These are phyloP conservation scores for Fraxinus greggii DNA, from an alignment of 305 asterid species.

Conservation along the genomic window DNA sequence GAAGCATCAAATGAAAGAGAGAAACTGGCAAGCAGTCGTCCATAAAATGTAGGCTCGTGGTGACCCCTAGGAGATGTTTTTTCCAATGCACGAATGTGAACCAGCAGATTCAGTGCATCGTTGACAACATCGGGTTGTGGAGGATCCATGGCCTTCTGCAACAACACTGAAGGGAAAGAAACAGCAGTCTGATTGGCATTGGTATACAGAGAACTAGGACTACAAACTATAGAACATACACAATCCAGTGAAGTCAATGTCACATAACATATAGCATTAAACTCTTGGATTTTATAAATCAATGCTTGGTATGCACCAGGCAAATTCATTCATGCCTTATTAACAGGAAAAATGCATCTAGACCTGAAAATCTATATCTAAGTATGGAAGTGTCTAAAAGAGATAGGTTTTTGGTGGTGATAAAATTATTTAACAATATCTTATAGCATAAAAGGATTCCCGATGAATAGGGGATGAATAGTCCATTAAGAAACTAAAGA, in stretches of 20 bases:
- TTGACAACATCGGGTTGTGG: slow-evolving; percentile 65
- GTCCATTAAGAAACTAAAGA: neutral
- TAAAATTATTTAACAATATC: neutral
- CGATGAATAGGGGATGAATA: neutral
- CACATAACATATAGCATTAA: neutral
- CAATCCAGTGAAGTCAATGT: neutral
- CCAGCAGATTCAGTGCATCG: slow-evolving; percentile 75
- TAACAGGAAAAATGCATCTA: neutral
- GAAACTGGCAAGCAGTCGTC: slow-evolving; percentile 72
- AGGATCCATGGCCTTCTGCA: slow-evolving; percentile 93
- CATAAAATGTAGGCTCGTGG: slow-evolving; percentile 82
- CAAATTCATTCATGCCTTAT: neutral
- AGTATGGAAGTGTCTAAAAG: neutral
- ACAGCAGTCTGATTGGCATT: slow-evolving; percentile 9
- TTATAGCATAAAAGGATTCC: neutral
- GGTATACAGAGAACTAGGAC: neutral
- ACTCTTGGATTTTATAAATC: slow-evolving; percentile 1
- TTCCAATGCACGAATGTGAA: slow-evolving; percentile 61
- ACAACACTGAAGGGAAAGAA: slow-evolving; percentile 48
- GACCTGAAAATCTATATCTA: neutral
- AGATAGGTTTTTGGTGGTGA: neutral
- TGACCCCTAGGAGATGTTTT: slow-evolving; percentile 64
- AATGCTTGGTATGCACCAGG: slow-evolving; percentile 3
- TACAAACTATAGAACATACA: neutral
- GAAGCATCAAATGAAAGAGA: slow-evolving; percentile 87